Base-by-base conservation (phyloP, 2,329 filamentous ascomycete genomes). In the Penicillium polonicum region DNA sequence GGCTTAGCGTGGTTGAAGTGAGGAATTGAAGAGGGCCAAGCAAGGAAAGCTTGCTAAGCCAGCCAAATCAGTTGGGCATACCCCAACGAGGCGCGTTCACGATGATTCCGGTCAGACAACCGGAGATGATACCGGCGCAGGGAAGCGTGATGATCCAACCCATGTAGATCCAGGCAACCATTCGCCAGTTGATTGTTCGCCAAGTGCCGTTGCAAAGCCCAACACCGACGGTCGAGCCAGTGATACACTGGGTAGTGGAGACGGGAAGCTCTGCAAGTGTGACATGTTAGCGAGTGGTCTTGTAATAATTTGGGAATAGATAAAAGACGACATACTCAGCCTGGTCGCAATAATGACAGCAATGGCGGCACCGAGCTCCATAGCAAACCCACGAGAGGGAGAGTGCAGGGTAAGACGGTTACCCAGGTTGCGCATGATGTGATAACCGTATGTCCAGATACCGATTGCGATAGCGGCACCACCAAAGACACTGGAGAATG, bases 121-220 rank as follows among this genome's bases (percentile, higher is more conserved):
- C 44, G 12, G 44, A 15, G 19, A 78, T 68, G 48, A 78, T 60
- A 42, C 77, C 78, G 27, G 78, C 78, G 55, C 58, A 65, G 44
- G 78, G 78, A 9, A 80, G 65, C 1, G 78, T 80, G 44, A 79
- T 62, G 35, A 80, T 66, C 78, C 78, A 80, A 10, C 76, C 77
- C 19, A 69, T 65, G 58, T 79, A 77, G 46, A 80, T 79, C 63
- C 71, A 78, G 1, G 63, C 70, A 13, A 80, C 55, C 63, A 78
- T 76, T 43, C 71, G 68, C 78, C 78, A 80, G 55, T 80, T 80
- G 57, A 80, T 73, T 1, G 76, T 74, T 15, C 72, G 67, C 15
- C 74, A 46, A 59, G 74, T 70, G 36, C 68, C 70, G 51, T 74
- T 75, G 68, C 52, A 76, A 59, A 5, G 72, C 3, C 44, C 74